Base-by-base conservation (phyloP, 139 green algal species). In the Penium margaritaceum region DNA sequence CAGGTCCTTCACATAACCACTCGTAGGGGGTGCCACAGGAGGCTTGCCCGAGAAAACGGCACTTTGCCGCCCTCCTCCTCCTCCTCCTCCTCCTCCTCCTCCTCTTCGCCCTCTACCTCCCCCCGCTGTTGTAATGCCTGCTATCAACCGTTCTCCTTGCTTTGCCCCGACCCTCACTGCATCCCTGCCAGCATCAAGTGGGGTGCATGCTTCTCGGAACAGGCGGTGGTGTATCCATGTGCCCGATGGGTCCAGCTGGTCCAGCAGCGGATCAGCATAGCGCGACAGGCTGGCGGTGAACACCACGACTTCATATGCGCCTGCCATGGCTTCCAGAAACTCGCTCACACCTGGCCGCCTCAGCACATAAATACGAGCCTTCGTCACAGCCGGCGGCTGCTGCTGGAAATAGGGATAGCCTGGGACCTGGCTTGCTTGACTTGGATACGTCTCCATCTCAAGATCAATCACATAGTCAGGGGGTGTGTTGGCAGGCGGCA, bases 1-100 rank as follows among this genome's bases (percentile, higher is more conserved):
- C 46, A 98, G 83, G 79, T 98, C 90, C 74, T 89, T 95, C 53
- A 95, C 90, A 84, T 95, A 95, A n/a, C n/a, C n/a, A n/a, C n/a
- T n/a, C n/a, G n/a, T n/a, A n/a, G n/a, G n/a, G n/a, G n/a, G n/a
- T n/a, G n/a, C n/a, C n/a, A n/a, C n/a, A n/a, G n/a, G n/a, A n/a
- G n/a, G n/a, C n/a, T n/a, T n/a, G n/a, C n/a, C n/a, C n/a, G n/a
- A n/a, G n/a, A n/a, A n/a, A n/a, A n/a, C n/a, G n/a, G n/a, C n/a
- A n/a, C n/a, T n/a, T n/a, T n/a, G n/a, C n/a, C n/a, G n/a, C n/a
- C n/a, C n/a, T n/a, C n/a, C n/a, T n/a, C n/a, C n/a, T n/a, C n/a
- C n/a, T n/a, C n/a, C n/a, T n/a, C n/a, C n/a, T n/a, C n/a, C n/a
- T n/a, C n/a, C n/a, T n/a, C n/a, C n/a, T n/a, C n/a, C n/a, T n/a